phyloP scores from a whole-genome alignment of 345 rosid genomes.

The Eucalyptus sp. region DNA sequence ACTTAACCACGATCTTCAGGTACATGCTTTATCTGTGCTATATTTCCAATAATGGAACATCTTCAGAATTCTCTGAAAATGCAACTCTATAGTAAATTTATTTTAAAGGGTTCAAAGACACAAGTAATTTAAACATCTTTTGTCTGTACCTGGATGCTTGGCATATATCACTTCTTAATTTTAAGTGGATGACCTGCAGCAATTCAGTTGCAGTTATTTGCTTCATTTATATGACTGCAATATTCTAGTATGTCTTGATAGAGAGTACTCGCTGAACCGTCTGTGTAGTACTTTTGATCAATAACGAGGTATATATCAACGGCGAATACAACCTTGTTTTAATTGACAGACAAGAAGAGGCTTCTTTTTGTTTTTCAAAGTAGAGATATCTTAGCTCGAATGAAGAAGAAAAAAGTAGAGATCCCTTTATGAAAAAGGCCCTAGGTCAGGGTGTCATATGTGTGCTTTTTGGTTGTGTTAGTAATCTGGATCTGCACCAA shows the following conservation, averaged over 20 bases:
- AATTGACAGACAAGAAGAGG: not conserved
- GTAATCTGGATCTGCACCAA: not conserved
- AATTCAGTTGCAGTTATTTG: not conserved
- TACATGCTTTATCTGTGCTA: not conserved
- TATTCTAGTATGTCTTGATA: not conserved
- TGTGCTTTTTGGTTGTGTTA: not conserved
- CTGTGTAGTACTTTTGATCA: not conserved
- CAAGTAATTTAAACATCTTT: not conserved
- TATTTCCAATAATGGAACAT: not conserved
- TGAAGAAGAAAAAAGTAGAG: not conserved
- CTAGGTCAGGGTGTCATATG: not conserved
- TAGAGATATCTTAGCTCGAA: not conserved
- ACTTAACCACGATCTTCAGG: constrained; percentile 37
- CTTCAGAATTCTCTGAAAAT: not conserved
- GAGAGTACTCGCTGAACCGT: not conserved
- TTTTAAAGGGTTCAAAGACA: not conserved
- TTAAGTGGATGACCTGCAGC: not conserved
- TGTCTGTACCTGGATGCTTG: not conserved
- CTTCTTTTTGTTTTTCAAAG: not conserved
- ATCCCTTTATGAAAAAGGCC: not conserved
- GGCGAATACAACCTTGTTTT: not conserved
- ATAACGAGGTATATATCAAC: not conserved
- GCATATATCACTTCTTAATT: not conserved
- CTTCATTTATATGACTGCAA: not conserved
- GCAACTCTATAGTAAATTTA: not conserved